Base-by-base conservation (phyloP, 352 stramenopile genomes). In the Phytophthora crassamura region DNA sequence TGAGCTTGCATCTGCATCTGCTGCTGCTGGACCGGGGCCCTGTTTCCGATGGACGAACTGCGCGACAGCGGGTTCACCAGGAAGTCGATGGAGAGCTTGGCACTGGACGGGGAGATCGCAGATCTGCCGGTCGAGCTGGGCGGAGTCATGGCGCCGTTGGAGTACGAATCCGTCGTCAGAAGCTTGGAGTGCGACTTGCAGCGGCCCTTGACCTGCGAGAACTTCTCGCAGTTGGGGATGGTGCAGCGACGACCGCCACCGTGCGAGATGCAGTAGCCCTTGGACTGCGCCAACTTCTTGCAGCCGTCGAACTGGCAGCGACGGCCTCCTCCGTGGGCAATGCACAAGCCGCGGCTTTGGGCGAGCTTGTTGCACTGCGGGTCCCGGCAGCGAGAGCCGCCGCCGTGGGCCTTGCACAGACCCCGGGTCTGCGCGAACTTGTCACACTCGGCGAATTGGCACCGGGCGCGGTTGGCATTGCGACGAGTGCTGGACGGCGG, bases 171-270 rank as follows among this genome's bases (percentile, higher is more conserved):
- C 15, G 68, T 50, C 3, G 62, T 63, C 22, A 82, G 35, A 7
- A 93, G 77, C 76, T 95, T 95, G 8, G 84, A 91, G 71, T 95
- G 86, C 33, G 82, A 89, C 76, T 95, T 95, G 74, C 86, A 95
- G 18, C 86, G 86, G 20, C 86, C 86, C 39, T 92, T 92, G 58
- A 95, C 86, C 60, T 95, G 86, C n/a, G 86, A 92, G 57, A 95
- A 95, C 75, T 95, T 95, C 53, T 92, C 77, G 62, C 89, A 96
- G 67, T 86, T 80, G 2, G 74, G 62, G 25, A 92, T 80, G 18
- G 72, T 86, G 67, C 86, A 95, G 1, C 86, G 84, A 0, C 84
- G 86, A 5, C 86, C 86, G 22, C 86, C 86, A 34, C 86, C 86
- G 64, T 94, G 86, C 16, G 86, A 89, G 52, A 94, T 92, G 76